Base-by-base conservation (phyloP, 164 flowering plant species). In the Paratinospora sagittata region DNA sequence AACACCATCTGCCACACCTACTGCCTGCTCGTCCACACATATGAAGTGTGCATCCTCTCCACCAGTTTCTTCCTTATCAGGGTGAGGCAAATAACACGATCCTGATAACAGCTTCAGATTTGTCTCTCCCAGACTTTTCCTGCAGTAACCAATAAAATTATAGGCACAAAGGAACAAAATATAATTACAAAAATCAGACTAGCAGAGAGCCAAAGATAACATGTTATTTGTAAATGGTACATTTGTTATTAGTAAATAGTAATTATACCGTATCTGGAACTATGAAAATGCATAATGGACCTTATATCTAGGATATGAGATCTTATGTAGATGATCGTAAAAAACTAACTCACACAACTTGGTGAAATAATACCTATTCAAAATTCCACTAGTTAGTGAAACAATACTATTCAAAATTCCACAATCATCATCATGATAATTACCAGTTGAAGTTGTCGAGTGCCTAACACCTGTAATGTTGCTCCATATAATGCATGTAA, bases 41-140 rank as follows among this genome's bases (percentile, higher is more conserved):
- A 94, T 89, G 66, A 94, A 94, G 63, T 94, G 98, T 23, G 97
- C 97, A 87, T 94, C 98, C 81, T 94, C 98, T 49, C 98, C 97
- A 62, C 97, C 98, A 55, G 97, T 91, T 75, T 88, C 90, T 78
- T 88, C 97, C 79, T 91, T 91, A 57, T 90, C 97, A 47, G 98
- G 98, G 78, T 93, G 98, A 16, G 98, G 98, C 64, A 93, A 82
- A 75, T 85, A 93, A 76, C 92, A 93, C 36, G 96, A 90, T 60
- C 90, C 98, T 3, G 96, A 93, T 34, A 85, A 75, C 66, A 93
- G 80, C 74, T 87, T 88, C 78, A 93, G 73, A 58, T 83, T 67
- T 75, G 86, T 84, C 36, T 81, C 87, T 7, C 67, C 67, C 63
- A 78, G 71, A 27, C 45, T 61, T 52, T 79, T 86, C 82, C 98